Conservation (phyloP, 768 basidiomycete species). For the Mycena floridula region DNA sequence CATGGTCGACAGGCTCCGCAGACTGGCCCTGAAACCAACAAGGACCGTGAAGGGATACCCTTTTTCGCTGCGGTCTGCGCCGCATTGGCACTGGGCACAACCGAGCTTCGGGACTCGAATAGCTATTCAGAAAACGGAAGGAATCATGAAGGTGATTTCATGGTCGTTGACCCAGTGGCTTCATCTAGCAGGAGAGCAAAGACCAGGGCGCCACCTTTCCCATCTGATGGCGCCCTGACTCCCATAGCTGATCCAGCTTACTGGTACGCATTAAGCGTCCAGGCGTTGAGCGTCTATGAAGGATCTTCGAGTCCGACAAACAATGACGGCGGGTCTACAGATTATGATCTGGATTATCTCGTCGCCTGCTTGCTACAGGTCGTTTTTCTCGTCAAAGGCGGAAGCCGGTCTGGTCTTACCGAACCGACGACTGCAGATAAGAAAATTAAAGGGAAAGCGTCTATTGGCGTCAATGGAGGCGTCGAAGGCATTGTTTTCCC, state of each 20-base stretch:
- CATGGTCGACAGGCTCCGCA: conserved; percentile 1
- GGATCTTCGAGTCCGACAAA: conserved; percentile 14
- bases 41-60: conserved; percentile 18
- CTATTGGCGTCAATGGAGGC: conserved; percentile 1
- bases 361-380: conserved; percentile 54
- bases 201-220: not conserved
- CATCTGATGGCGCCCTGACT: conserved; percentile 12
- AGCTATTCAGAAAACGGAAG: conserved; percentile 11
- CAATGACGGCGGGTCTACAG: not conserved
- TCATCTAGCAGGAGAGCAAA: not conserved
- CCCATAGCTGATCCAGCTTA: conserved; percentile 26
- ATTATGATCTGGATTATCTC: conserved; percentile 51
- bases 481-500: conserved; percentile 27
- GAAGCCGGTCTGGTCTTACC: conserved; percentile 29
- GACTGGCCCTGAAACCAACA: conserved; percentile 12
- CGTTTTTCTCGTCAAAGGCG: conserved; percentile 46
- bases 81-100: conserved; percentile 53
- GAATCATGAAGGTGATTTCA: conserved; percentile 5
- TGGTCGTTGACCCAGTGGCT: conserved; percentile 7
- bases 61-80: conserved; percentile 59
- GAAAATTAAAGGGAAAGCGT: not conserved
- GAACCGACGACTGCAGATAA: conserved; percentile 14
- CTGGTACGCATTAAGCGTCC: conserved; percentile 42
- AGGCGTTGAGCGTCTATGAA: conserved; percentile 39
- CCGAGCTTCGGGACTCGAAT: not conserved